Conservation (phyloP, 768 basidiomycete genomes). For the Amyloporia xantha region DNA sequence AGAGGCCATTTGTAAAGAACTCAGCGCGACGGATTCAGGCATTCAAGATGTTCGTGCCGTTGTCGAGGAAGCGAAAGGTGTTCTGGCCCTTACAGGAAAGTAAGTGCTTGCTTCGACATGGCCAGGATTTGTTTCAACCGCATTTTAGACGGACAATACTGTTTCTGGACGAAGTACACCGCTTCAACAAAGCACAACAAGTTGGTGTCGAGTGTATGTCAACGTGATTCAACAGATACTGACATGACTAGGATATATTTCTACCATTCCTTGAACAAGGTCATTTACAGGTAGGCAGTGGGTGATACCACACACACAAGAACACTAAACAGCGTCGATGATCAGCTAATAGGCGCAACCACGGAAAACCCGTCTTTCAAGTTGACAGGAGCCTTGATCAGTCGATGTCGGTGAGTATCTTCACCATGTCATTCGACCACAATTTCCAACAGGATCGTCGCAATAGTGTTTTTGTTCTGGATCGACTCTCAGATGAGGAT, state of each 20-base stretch:
- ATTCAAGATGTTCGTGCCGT: conserved; percentile 66
- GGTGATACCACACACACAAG: background rate
- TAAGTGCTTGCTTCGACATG: conserved; percentile 17
- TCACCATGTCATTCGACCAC: background rate
- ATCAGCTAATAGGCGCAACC: conserved; percentile 71
- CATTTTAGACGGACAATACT: conserved; percentile 55
- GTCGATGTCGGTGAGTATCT: conserved; percentile 61
- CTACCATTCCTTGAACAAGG: conserved; percentile 79
- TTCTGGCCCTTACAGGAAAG: conserved; percentile 61
- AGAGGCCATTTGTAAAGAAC: conserved; percentile 62
- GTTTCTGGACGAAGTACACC: conserved; percentile 83
- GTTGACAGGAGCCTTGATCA: conserved; percentile 62
- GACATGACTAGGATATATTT: conserved; percentile 56
- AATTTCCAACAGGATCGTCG: conserved; percentile 10
- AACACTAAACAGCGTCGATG: conserved; percentile 1
- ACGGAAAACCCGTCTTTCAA: conserved; percentile 91
- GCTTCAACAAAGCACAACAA: conserved; percentile 69
- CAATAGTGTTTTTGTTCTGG: conserved; percentile 64
- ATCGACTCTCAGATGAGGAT: conserved; percentile 59
- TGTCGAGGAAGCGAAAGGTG: conserved; percentile 69
- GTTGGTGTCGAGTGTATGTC: conserved; percentile 24
- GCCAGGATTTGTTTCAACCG: background rate
- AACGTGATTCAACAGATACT: background rate
- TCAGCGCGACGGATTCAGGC: conserved; percentile 66
- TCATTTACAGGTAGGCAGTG: conserved; percentile 43